A percentile compares a stretch with the other conserved stretches of the same genome.
phyloP scores from a whole-genome alignment of 2,329 filamentous ascomycete species.

The Seiridium cupressi region DNA sequence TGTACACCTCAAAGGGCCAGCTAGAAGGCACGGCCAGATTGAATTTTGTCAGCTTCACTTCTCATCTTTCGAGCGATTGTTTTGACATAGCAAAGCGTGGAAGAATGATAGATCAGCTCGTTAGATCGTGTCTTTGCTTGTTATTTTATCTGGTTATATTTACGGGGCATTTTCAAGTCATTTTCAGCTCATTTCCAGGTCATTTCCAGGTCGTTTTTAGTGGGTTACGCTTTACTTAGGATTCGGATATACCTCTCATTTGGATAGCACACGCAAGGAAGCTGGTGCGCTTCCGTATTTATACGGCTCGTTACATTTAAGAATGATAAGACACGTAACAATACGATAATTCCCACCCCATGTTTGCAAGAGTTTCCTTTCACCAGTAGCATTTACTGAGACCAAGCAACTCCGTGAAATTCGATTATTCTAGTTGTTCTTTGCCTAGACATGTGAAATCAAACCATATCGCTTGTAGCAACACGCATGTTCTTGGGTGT shows the following conservation, averaged over 20 bases:
- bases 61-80: background rate
- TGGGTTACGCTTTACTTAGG: no score
- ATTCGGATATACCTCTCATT: background rate
- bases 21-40: background rate
- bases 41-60: background rate
- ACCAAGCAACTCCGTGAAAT: background rate
- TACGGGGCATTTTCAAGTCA: background rate
- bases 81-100: background rate
- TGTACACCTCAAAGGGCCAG: constrained; percentile 1
- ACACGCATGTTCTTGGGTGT: no score
- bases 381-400: no score
- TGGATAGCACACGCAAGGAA: background rate
- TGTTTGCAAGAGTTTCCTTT: no score
- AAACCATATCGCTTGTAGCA: no score
- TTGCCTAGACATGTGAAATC: no score
- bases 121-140: background rate
- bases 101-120: background rate
- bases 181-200: background rate
- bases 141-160: background rate
- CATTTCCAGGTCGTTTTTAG: background rate
- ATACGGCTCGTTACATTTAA: background rate
- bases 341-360: no score
- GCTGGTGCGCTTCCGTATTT: background rate
- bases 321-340: background rate
- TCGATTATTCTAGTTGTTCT: background rate